Conservation (phyloP, 257 asterid species). For the Cruciata laevipes region DNA sequence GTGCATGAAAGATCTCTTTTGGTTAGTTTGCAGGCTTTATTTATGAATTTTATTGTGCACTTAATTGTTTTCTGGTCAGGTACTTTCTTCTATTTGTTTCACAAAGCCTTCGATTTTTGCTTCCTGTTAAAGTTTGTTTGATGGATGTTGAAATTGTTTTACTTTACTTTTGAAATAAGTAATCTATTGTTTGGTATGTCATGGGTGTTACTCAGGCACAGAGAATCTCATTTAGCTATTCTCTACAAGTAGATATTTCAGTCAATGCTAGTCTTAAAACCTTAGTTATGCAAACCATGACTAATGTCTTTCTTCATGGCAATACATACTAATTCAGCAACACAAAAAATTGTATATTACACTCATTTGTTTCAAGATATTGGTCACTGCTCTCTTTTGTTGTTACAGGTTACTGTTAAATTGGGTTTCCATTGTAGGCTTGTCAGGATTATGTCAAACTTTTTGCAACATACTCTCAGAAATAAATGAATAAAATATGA, state of each 20-base stretch:
- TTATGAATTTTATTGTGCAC: neutral
- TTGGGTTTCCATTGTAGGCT: neutral
- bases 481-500: neutral
- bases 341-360: neutral
- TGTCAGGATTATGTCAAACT: neutral
- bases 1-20: conserved; percentile 96
- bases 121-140: neutral
- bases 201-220: neutral
- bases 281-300: neutral
- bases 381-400: neutral
- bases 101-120: conserved; percentile 8
- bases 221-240: neutral
- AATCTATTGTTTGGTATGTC: neutral
- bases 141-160: neutral
- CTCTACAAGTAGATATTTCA: neutral
- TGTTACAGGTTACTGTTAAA: neutral
- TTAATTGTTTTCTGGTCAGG: neutral
- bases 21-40: conserved; percentile 45
- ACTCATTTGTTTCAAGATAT: neutral
- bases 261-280: neutral
- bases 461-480: neutral
- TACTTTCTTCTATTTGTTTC: conserved; percentile 6
- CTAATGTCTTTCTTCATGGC: neutral
- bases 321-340: neutral
- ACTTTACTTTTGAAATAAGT: neutral